Evolutionary conservation across 805 yeast genomes (phyloP), one percentile per base, ranked within the genome.

Genomic region (Soucietia sequanensis): DNA sequence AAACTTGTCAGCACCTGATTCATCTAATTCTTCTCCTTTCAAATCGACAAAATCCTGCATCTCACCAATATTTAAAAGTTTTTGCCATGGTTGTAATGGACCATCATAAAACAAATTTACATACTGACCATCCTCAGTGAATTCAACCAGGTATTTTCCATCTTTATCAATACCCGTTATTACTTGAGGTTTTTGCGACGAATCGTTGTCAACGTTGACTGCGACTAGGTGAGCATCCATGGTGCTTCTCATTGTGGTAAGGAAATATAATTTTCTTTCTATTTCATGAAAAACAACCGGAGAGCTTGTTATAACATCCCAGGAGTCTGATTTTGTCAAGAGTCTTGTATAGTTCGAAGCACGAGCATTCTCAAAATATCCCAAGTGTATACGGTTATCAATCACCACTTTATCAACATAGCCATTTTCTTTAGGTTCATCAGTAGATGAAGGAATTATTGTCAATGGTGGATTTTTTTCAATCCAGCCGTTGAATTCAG

Each of bases 161-260:
- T 73, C 79, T 6, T 56, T 59, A 1, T 58, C 52, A 3, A 73
- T 62, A 37, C 77, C 74, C 1, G 88, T 78, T 5, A 81, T 54
- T 20, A 59, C 59, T 2, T 54, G 54, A 4, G 52, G 44, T 17
- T 68, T 61, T 5, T 58, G 57, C 2, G 63, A 56, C 2, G 76
- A 72, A n/a, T 43, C 34, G 3, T 51, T 42, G n/a, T n/a, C n/a
- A 31, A 91, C 53, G 36, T 75, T 58, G 12, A 87, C 80, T 1
- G 83, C 74, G 55, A 86, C 83, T 15, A 93, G 50, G 51, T 89
- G 95, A 48, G 95, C 70, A 53, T 91, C 95, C 35, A 80, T 78
- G 0, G 96, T 78, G 2, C 90, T 80, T 44, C 77, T 76, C 43
- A 78, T 76, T 0, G 96, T 85, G 1, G 90, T 80, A 8, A 81